Conservation (phyloP, 2,329 filamentous ascomycete species). For the Xylariaceae sp. region DNA sequence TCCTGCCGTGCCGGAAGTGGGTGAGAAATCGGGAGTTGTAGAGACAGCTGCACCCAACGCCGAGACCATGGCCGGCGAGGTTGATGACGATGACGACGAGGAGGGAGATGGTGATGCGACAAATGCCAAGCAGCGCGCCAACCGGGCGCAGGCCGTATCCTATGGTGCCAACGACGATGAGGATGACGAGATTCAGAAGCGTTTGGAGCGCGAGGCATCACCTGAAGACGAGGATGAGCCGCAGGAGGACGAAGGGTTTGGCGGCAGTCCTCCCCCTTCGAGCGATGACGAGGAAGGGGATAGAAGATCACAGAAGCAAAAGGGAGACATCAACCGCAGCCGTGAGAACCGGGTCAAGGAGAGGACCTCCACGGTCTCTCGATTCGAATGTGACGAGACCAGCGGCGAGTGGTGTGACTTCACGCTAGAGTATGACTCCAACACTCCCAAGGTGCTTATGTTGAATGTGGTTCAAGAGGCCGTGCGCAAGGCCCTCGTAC, state of each 20-base stretch:
- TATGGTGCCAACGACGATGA: constrained; percentile 93
- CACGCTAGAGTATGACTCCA: constrained; percentile 75
- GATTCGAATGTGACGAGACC: constrained; percentile 75
- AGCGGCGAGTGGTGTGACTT: constrained; percentile 73
- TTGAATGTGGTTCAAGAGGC: constrained; percentile 83
- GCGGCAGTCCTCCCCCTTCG: constrained; percentile 40
- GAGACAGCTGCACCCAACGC: constrained; percentile 42
- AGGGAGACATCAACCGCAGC: constrained; percentile 30
- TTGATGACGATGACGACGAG: constrained; percentile 66
- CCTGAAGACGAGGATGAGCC: constrained; percentile 56
- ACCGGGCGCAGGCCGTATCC: constrained; percentile 76
- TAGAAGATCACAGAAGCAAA: constrained; percentile 19
- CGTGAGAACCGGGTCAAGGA: constrained; percentile 63
- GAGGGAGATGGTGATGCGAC: constrained; percentile 76
- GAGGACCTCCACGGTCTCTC: constrained; percentile 61
- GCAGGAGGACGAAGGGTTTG: constrained; percentile 47
- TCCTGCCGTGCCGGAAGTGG: constrained; percentile 72
- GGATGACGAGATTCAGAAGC: constrained; percentile 68
- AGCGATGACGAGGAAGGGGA: constrained; percentile 38
- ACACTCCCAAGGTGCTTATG: constrained; percentile 87
- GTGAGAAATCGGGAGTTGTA: constrained; percentile 47
- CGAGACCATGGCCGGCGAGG: constrained; percentile 35
- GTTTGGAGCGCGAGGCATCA: constrained; percentile 55
- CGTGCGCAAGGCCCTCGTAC: constrained; percentile 74
- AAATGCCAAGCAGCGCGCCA: constrained; percentile 67